Conservation (phyloP, 805 yeast genomes). For the Saturnispora zaruensis region DNA sequence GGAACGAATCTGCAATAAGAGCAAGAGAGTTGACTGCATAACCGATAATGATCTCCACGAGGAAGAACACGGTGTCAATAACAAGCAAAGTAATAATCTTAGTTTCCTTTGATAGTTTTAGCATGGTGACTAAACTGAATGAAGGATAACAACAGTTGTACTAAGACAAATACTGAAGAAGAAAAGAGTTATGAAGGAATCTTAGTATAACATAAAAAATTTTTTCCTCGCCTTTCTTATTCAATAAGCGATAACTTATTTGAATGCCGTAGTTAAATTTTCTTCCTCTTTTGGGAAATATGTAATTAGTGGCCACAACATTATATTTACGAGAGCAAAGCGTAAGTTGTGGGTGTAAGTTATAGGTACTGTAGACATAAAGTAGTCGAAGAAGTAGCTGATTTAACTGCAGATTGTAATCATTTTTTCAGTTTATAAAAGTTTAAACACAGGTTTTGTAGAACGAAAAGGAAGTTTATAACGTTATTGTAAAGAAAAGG, state of each 20-base stretch:
- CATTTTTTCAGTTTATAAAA: neutral
- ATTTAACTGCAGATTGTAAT: neutral
- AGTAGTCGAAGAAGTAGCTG: no score
- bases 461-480: neutral
- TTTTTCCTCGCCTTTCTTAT: neutral
- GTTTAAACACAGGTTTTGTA: neutral
- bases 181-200: neutral
- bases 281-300: neutral
- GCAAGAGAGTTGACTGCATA: conserved; percentile 93
- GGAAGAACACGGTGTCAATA: conserved; percentile 75
- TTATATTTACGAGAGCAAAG: neutral
- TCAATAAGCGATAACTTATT: neutral
- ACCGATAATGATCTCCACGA: conserved; percentile 77
- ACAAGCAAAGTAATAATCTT: conserved; percentile 64
- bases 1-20: conserved; percentile 92
- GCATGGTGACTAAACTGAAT: conserved; percentile 10
- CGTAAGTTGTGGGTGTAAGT: neutral
- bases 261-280: neutral
- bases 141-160: neutral
- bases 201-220: neutral
- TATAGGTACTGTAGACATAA: no score
- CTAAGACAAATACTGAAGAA: neutral
- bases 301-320: neutral
- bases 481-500: neutral
- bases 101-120: conserved; percentile 43